These are phyloP conservation scores for Diaporthe longicolla DNA, from an alignment of 2,329 filamentous ascomycete genomes.

Conservation along the genomic window DNA sequence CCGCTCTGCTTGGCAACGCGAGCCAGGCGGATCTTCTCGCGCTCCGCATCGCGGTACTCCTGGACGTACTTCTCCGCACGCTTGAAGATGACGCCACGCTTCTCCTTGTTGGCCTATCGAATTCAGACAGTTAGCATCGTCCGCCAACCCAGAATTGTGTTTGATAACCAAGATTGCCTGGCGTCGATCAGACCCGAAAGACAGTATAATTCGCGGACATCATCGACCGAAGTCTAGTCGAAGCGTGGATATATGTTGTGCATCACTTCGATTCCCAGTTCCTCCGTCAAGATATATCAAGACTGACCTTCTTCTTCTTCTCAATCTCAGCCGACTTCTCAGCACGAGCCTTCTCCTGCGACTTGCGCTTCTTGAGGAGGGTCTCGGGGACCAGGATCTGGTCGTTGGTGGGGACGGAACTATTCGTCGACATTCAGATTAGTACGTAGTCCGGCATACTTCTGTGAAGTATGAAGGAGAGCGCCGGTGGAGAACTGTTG, in stretches of 20 bases:
- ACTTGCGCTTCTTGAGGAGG: constrained; percentile 99
- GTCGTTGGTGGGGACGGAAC: constrained; percentile 92
- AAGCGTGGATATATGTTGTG: constrained; percentile 76
- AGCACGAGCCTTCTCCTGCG: constrained; percentile 98
- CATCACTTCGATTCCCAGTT: constrained; percentile 77
- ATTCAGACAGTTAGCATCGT: constrained; percentile 46
- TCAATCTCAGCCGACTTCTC: constrained; percentile 83
- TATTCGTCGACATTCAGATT: constrained; percentile 75
- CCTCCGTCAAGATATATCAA: constrained; percentile 51
- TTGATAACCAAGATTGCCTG: constrained; percentile 33
- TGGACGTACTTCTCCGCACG: constrained; percentile 99
- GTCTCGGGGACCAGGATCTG: constrained; percentile 99
- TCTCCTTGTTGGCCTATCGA: constrained; percentile 94
- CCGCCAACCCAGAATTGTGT: constrained; percentile 51
- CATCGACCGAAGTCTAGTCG: constrained; percentile 97
- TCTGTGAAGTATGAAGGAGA: constrained; percentile 70
- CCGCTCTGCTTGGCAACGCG: constrained; percentile 93
- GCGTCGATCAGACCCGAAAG: constrained; percentile 94
- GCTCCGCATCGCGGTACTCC: constrained; percentile 98
- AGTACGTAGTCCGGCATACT: constrained; percentile 81
- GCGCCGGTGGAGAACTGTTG: constrained; percentile 95
- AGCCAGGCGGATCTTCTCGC: constrained; percentile 95
- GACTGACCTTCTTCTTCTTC: constrained; percentile 89
- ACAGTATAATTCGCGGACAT: constrained; percentile 96
- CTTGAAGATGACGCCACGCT: constrained; percentile 99